These are phyloP conservation scores for Ogataea dorogensis DNA, from an alignment of 805 yeast genomes.

Conservation along the genomic window DNA sequence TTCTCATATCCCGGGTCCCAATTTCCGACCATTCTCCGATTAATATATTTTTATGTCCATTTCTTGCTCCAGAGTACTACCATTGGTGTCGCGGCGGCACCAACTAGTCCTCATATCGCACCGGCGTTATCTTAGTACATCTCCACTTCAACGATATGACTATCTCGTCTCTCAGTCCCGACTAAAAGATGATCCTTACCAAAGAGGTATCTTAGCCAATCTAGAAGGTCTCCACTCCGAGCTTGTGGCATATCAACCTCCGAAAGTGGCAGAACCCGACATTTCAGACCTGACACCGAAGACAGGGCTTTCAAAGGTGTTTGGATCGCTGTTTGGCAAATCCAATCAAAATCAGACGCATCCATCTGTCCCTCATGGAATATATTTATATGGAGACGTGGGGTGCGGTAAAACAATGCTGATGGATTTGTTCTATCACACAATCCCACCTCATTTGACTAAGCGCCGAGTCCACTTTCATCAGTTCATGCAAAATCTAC, in stretches of 20 bases:
- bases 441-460: constrained; percentile 74
- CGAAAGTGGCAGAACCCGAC: constrained; percentile 52
- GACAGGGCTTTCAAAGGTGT: constrained; percentile 39
- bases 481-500: constrained; percentile 93
- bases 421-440: constrained; percentile 90
- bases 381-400: constrained; percentile 93
- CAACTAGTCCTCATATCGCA: not conserved
- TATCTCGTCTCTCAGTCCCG: constrained; percentile 37
- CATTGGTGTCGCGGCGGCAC: not conserved
- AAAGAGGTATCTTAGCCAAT: constrained; percentile 65
- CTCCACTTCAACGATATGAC: constrained; percentile 34
- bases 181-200: constrained; percentile 74
- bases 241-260: constrained; percentile 59
- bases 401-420: constrained; percentile 99
- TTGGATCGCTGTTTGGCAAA: constrained; percentile 32
- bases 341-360: constrained; percentile 6
- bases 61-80: not conserved
- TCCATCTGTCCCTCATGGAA: constrained; percentile 64
- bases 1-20: not conserved
- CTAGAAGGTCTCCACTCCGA: constrained; percentile 58
- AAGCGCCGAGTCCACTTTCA: constrained; percentile 90
- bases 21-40: constrained; percentile 7
- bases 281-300: constrained; percentile 51
- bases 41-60: constrained; percentile 6
- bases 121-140: constrained; percentile 15